A percentile compares a stretch with the other conserved stretches of the same genome.
Conservation (phyloP, 176 grass and related monocot species). For the Phragmites australis region DNA sequence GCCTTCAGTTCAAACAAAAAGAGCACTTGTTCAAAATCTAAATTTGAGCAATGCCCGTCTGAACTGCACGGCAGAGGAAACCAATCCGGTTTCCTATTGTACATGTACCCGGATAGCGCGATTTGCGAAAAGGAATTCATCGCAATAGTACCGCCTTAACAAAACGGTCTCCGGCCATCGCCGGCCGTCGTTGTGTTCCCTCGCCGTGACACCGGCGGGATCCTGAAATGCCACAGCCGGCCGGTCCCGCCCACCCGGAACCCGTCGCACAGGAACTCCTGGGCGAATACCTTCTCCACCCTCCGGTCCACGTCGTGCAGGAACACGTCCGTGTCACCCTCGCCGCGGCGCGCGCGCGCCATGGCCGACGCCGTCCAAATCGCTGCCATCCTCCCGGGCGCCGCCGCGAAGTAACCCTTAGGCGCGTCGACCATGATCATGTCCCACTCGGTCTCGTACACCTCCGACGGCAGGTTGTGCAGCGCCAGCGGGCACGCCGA, state of each 20-base stretch:
- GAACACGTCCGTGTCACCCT: constrained; percentile 70
- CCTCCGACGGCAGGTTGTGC: constrained; percentile 53
- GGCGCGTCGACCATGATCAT: constrained; percentile 81
- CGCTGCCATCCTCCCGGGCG: constrained; percentile 83
- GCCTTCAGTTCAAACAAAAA: no score
- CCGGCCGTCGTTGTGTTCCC: background rate
- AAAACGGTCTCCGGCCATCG: constrained; percentile 25
- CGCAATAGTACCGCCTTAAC: background rate
- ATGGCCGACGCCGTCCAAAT: constrained; percentile 64
- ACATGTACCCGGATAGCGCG: background rate
- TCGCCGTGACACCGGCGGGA: constrained; percentile 39
- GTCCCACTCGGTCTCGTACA: constrained; percentile 79
- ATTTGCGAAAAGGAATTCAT: background rate
- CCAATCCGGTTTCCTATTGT: background rate
- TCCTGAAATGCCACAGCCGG: constrained; percentile 65
- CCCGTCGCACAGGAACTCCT: constrained; percentile 71
- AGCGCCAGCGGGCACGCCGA: constrained; percentile 60
- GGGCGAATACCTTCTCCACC: constrained; percentile 61
- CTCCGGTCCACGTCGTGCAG: constrained; percentile 75
- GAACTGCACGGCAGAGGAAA: background rate
- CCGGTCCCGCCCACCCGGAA: constrained; percentile 49
- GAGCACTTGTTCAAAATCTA: background rate
- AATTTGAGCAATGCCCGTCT: background rate
- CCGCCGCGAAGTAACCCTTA: constrained; percentile 59
- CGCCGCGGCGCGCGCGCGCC: constrained; percentile 46